Base-by-base conservation (phyloP, 2,329 filamentous ascomycete genomes). In the Xylaria sp. region DNA sequence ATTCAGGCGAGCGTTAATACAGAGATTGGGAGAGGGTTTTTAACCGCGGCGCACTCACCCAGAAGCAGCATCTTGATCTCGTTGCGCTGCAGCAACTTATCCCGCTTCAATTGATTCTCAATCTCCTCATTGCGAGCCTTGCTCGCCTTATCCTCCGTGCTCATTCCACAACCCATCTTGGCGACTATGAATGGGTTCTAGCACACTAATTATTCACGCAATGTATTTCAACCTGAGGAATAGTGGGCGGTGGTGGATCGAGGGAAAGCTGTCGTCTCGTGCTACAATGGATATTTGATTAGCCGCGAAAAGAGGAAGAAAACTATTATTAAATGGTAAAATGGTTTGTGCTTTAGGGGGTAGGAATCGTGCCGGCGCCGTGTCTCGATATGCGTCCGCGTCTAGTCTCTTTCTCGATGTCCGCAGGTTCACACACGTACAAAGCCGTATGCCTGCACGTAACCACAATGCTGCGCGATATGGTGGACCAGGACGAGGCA, bases 71-170 rank as follows among this genome's bases (percentile, higher is more conserved):
- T 98, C 89, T 99, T 99, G 86, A 99, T 99, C 85, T 99, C 96
- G 77, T 99, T 99, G 78, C 95, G 92, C 86, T 98, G 94, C 87
- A 97, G 92, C 93, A 98, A 93, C 85, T 97, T 97, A 81, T 99
- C 96, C 82, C 93, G 89, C 89, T 98, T 98, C 81, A 98, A 87
- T 87, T 98, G 95, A 82, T 98, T 98, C 85, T 99, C 96, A 80
- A 99, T 99, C 90, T 98, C 95, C 88, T 99, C 96, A 82, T 99
- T 98, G 77, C 96, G 92, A 87, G 94, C 93, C 93, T 98, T 98
- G 85, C 96, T 95, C 94, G 98, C 96, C 92, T 98, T 98, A 86
- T 98, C 96, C 87, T 98, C 96, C 80, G 96, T 97, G 83, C 95
- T 98, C 93, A 98, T 97, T 85, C 95, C 95, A 83, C 96, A 99